Percentiles rank a stretch among this genome's conserved stretches.
phyloP scores from a whole-genome alignment of 306 rosid species.

The Quercus bicolor region DNA sequence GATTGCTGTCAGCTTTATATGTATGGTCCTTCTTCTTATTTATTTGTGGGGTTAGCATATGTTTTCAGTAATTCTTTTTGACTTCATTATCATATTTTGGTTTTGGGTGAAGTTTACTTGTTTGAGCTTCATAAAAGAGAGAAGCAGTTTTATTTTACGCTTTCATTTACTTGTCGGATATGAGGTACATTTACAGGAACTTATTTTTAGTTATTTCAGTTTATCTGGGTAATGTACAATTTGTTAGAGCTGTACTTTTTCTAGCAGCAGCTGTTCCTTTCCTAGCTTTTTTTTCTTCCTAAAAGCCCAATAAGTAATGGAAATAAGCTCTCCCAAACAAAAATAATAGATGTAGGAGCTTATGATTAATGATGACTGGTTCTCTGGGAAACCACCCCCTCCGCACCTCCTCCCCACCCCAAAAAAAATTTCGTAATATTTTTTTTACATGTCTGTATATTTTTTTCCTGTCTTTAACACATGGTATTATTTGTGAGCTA shows the following conservation, averaged over 20 bases:
- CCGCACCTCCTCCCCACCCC: accelerated
- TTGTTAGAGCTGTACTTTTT: no score
- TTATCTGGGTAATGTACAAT: no score
- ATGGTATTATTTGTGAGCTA: background rate
- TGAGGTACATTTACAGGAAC: no score
- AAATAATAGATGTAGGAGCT: background rate
- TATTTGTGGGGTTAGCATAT: background rate
- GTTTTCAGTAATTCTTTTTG: background rate
- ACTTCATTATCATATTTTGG: background rate
- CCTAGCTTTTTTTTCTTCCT: no score
- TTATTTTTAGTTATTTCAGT: no score
- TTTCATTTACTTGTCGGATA: conserved; percentile 4
- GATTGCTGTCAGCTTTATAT: background rate
- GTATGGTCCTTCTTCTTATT: background rate
- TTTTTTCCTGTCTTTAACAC: background rate
- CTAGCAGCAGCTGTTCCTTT: no score
- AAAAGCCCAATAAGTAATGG: no score
- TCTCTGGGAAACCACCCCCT: background rate
- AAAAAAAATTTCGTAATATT: background rate
- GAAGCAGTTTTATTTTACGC: background rate
- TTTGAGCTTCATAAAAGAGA: background rate
- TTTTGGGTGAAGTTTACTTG: background rate
- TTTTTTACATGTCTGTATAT: background rate
- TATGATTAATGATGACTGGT: background rate
- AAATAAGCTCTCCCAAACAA: no score